Evolutionary conservation across 1,284 basidiomycete genomes (phyloP).

Genomic region (Termitomyces sp.): DNA sequence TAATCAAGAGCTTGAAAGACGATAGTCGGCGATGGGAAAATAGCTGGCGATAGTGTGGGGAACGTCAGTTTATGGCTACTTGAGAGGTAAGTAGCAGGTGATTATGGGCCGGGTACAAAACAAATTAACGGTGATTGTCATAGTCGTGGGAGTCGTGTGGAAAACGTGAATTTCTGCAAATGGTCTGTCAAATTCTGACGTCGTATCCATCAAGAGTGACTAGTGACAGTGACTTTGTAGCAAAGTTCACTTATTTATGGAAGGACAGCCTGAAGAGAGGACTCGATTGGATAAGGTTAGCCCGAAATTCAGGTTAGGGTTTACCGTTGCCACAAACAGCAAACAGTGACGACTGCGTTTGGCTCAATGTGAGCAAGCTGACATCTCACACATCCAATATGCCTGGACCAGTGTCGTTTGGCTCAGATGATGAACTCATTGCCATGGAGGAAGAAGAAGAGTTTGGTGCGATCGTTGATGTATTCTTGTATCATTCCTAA

Average conservation of each 20-base stretch:
- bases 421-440: constrained; percentile 16
- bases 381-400: background rate
- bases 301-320: constrained; percentile 1
- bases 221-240: too few species aligned
- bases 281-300: too few species aligned
- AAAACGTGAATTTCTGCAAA: background rate
- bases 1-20: background rate
- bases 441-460: constrained; percentile 17
- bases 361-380: background rate
- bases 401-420: constrained; percentile 2
- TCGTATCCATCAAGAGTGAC: too few species aligned
- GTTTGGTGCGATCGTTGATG: constrained; percentile 11
- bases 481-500: background rate
- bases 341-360: background rate
- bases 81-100: too few species aligned
- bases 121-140: too few species aligned
- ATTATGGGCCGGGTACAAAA: background rate
- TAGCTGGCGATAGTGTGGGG: background rate
- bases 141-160: background rate
- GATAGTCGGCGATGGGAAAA: background rate
- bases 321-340: background rate
- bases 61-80: too few species aligned
- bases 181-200: too few species aligned
- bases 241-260: too few species aligned
- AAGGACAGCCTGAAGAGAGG: too few species aligned